Percentiles rank a stretch among this genome's conserved stretches.
These are phyloP conservation scores for Pestalotiopsis sp. DNA, from an alignment of 2,329 filamentous ascomycete species.

Conservation along the genomic window DNA sequence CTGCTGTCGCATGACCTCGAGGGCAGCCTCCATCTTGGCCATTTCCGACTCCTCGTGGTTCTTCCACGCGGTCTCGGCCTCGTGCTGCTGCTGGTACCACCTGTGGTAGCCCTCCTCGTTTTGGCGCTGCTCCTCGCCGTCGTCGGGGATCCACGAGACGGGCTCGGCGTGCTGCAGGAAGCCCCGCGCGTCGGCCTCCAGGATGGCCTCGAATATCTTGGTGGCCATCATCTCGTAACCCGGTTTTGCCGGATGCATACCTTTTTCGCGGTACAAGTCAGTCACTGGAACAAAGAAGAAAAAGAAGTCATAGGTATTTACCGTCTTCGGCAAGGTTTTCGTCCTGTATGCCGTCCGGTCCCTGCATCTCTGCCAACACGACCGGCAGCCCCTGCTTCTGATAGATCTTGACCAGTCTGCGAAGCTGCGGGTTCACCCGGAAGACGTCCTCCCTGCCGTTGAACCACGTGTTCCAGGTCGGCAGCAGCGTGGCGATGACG, in stretches of 20 bases:
- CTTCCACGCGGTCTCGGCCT: constrained; percentile 27
- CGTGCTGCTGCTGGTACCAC: constrained; percentile 26
- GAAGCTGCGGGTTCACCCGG: constrained; percentile 33
- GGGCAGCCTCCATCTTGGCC: constrained; percentile 29
- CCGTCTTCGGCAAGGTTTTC: constrained; percentile 19
- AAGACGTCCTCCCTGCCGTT: constrained; percentile 34
- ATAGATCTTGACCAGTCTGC: constrained; percentile 32
- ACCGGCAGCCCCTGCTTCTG: constrained; percentile 30
- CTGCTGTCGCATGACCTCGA: constrained; percentile 22
- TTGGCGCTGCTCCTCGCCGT: constrained; percentile 32
- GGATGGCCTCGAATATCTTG: constrained; percentile 33
- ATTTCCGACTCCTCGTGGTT: constrained; percentile 27
- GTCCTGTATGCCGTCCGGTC: constrained; percentile 32
- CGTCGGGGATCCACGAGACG: constrained; percentile 31
- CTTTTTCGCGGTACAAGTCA: background rate
- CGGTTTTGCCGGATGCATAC: constrained; percentile 28
- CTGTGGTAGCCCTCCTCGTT: constrained; percentile 24
- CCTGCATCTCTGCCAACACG: constrained; percentile 35
- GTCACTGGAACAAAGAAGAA: background rate
- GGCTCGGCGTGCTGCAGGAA: constrained; percentile 31
- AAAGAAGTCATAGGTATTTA: background rate
- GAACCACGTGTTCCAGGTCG: constrained; percentile 33
- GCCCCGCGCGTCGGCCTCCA: constrained; percentile 33
- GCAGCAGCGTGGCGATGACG: constrained; percentile 32
- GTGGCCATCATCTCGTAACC: constrained; percentile 37